Evolutionary conservation across 306 rosid species (phyloP).

Genomic region (Citrullus mucosospermus): DNA sequence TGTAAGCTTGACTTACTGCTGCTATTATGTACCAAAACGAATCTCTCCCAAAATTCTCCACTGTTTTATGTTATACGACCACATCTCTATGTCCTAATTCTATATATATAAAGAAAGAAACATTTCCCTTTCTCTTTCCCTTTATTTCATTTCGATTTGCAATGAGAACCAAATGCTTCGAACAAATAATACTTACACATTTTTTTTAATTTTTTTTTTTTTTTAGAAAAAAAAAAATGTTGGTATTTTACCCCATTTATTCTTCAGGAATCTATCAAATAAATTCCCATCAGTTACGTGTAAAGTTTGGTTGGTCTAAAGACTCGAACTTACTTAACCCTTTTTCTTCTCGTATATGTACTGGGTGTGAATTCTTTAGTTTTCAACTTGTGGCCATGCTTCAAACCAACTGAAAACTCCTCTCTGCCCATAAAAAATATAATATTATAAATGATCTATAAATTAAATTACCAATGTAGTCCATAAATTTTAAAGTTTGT

Average conservation of each 20-base stretch:
- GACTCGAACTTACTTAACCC: neutral
- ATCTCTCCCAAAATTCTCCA: neutral
- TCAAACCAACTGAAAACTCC: neutral
- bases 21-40: constrained; percentile 2
- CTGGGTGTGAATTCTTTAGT: neutral
- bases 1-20: neutral
- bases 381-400: neutral
- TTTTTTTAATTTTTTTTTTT: too few relatives aligned
- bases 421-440: neutral
- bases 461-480: too few relatives aligned
- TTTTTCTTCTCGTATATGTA: neutral
- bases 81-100: constrained; percentile 2
- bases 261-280: neutral
- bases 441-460: too few relatives aligned
- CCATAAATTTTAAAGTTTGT: too few relatives aligned
- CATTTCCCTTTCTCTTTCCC: neutral
- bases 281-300: constrained; percentile 7
- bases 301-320: neutral
- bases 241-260: neutral
- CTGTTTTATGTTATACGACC: neutral
- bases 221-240: too few relatives aligned
- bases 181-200: neutral
- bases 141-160: neutral
- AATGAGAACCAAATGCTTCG: neutral
- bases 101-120: too few relatives aligned